Percentiles rank a stretch among this genome's conserved stretches.
These are phyloP conservation scores for Fusarium annulatum DNA, from an alignment of 2,329 filamentous ascomycete species.

Conservation along the genomic window DNA sequence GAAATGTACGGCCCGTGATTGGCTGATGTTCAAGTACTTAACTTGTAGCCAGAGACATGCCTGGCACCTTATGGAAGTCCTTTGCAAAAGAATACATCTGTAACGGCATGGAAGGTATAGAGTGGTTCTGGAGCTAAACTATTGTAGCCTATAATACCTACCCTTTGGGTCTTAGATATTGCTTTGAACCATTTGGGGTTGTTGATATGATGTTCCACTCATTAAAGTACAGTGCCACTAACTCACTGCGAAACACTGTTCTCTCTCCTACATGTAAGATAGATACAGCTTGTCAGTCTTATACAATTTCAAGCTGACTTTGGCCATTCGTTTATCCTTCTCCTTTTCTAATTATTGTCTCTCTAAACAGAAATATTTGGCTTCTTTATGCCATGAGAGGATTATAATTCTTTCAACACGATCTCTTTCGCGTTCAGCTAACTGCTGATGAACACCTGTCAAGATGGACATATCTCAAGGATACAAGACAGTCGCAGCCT, in stretches of 20 bases:
- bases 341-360: neutral
- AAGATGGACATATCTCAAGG: conserved; percentile 36
- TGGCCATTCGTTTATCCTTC: neutral
- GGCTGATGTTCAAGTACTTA: conserved; percentile 13
- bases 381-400: neutral
- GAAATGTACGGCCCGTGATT: conserved; percentile 44
- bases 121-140: neutral
- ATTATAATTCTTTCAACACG: no score
- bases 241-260: conserved; percentile 18
- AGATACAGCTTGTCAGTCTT: conserved; percentile 18
- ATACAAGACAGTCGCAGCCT: conserved; percentile 29
- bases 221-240: conserved; percentile 33
- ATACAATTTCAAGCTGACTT: conserved; percentile 15
- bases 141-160: neutral
- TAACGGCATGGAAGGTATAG: neutral
- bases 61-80: neutral
- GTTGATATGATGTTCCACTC: neutral
- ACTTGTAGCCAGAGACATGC: neutral
- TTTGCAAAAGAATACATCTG: neutral
- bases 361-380: neutral
- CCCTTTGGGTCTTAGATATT: neutral
- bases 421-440: neutral
- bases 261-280: neutral
- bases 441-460: conserved; percentile 41
- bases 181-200: neutral